Evolutionary conservation across 1,284 basidiomycete species (phyloP).

Genomic region (Ustilago loliicola): DNA sequence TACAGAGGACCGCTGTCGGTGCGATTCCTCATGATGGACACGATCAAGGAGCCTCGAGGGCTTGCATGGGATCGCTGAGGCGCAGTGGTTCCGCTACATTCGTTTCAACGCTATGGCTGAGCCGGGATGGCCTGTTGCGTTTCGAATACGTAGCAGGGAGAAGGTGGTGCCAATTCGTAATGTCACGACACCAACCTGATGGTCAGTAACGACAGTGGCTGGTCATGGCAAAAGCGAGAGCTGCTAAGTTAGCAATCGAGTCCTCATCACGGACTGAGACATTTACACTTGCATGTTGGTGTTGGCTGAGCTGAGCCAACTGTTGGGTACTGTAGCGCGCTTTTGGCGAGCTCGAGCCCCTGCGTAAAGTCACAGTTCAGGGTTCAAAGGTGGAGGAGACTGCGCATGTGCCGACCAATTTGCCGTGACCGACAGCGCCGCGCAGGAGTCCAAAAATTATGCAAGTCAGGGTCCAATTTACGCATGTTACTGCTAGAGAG

Average conservation of each 20-base stretch:
- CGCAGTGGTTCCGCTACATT: background rate
- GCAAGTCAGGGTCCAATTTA: conserved; percentile 1
- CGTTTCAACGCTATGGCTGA: background rate
- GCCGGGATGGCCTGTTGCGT: background rate
- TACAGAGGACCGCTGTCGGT: conserved; percentile 30
- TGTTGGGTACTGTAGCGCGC: conserved; percentile 10
- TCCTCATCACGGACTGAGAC: background rate
- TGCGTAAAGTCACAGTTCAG: background rate
- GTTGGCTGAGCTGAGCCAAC: conserved; percentile 7
- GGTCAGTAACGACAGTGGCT: background rate
- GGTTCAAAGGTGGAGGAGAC: conserved; percentile 8
- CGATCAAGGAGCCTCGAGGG: background rate
- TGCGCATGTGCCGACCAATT: background rate
- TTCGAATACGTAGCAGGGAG: background rate
- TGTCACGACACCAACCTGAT: background rate
- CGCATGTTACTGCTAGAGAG: background rate
- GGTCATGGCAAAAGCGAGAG: background rate
- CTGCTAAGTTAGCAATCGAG: background rate
- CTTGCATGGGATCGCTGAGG: background rate
- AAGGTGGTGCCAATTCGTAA: background rate
- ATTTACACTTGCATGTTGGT: background rate
- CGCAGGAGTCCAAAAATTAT: background rate
- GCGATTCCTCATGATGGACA: conserved; percentile 22
- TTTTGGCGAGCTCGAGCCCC: background rate
- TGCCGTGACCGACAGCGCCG: background rate